These are phyloP conservation scores for Cryptosporidium felis DNA, from an alignment of 169 alveolate species.

Conservation along the genomic window DNA sequence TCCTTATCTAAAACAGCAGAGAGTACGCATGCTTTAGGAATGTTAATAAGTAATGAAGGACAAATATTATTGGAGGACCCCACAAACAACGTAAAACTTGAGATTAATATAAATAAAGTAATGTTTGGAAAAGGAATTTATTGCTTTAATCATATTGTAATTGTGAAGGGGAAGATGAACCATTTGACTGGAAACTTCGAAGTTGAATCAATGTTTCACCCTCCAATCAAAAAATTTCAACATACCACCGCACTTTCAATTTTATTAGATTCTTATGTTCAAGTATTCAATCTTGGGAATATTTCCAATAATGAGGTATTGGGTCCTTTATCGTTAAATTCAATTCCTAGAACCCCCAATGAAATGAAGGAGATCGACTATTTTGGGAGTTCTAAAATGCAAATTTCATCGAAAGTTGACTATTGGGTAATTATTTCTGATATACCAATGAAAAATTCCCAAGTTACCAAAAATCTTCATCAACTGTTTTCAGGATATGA, in stretches of 20 bases:
- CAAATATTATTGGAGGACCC: slow-evolving; percentile 50
- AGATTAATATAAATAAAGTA: background rate
- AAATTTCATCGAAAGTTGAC: background rate
- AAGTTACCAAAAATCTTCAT: background rate
- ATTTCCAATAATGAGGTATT: too few species aligned
- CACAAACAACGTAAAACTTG: background rate
- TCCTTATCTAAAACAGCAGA: too few species aligned
- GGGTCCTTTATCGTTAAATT: too few species aligned
- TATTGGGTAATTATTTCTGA: slow-evolving; percentile 61
- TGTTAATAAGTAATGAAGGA: slow-evolving; percentile 3
- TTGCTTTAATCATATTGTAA: slow-evolving; percentile 30
- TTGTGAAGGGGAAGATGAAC: slow-evolving; percentile 34
- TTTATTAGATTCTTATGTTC: too few species aligned
- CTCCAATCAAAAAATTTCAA: slow-evolving; percentile 32
- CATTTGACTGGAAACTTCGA: background rate
- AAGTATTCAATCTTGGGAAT: too few species aligned
- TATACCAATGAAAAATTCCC: background rate
- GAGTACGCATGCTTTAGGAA: slow-evolving; percentile 42
- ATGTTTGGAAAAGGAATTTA: slow-evolving; percentile 57
- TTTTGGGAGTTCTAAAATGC: too few species aligned
- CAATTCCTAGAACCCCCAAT: too few species aligned
- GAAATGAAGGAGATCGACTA: too few species aligned
- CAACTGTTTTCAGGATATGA: slow-evolving; percentile 64
- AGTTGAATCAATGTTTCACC: slow-evolving; percentile 49
- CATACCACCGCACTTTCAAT: too few species aligned